Evolutionary conservation across 2,329 filamentous ascomycete genomes (phyloP).

Genomic region (Talaromyces sp.): DNA sequence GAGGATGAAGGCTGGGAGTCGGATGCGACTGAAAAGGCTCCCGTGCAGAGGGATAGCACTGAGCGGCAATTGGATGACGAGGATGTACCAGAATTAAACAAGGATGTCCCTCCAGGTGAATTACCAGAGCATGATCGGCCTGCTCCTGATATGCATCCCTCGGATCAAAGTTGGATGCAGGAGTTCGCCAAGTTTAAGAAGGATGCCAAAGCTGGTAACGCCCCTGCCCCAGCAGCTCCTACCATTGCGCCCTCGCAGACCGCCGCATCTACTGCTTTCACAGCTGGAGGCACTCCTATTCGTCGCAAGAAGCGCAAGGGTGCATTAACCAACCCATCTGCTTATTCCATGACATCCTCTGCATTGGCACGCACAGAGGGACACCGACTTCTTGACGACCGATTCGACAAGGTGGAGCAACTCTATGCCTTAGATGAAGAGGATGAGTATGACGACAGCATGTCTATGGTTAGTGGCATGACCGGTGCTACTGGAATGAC

Average conservation of each 20-base stretch:
- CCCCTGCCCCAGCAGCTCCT: conserved; percentile 35
- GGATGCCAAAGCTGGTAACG: conserved; percentile 58
- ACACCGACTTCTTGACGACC: conserved; percentile 78
- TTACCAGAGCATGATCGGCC: conserved; percentile 41
- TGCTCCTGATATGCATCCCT: conserved; percentile 54
- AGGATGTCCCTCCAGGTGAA: conserved; percentile 32
- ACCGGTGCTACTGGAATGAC: conserved; percentile 62
- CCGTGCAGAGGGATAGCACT: conserved; percentile 41
- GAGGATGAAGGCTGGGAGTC: conserved; percentile 92
- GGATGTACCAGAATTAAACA: conserved; percentile 48
- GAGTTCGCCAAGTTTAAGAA: conserved; percentile 96
- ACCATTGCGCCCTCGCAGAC: conserved; percentile 45
- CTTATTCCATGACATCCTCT: conserved; percentile 90
- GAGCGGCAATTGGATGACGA: conserved; percentile 13
- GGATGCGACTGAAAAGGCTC: conserved; percentile 82
- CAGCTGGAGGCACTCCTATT: conserved; percentile 65
- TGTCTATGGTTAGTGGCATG: conserved; percentile 53
- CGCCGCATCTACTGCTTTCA: conserved; percentile 49
- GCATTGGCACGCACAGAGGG: conserved; percentile 86
- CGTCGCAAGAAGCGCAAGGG: conserved; percentile 94
- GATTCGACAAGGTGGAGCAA: conserved; percentile 90
- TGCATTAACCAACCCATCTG: conserved; percentile 82
- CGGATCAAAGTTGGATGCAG: conserved; percentile 82
- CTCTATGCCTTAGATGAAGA: conserved; percentile 69
- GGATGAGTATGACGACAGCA: conserved; percentile 55